A percentile compares a stretch with the other conserved stretches of the same genome.
These are phyloP conservation scores for Rhodosporidiobolus sp. DNA, from an alignment of 768 basidiomycete species.

Conservation along the genomic window DNA sequence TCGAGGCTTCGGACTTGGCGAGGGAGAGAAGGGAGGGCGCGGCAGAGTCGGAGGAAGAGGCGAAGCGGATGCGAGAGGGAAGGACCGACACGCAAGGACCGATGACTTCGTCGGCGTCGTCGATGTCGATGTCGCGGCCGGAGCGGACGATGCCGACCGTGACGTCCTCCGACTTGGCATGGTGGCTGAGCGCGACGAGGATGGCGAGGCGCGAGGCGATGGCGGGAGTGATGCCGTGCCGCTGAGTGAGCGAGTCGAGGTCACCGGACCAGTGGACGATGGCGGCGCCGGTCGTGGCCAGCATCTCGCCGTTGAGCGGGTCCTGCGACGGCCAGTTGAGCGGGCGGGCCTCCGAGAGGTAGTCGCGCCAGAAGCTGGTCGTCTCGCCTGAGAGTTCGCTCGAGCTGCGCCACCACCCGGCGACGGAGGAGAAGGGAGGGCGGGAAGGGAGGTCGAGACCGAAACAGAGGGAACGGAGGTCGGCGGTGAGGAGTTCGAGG, in stretches of 20 bases:
- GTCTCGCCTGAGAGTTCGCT: neutral
- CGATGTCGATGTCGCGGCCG: slow-evolving; percentile 35
- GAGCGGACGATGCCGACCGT: slow-evolving; percentile 36
- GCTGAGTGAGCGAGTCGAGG: slow-evolving; percentile 12
- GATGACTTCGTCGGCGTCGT: slow-evolving; percentile 34
- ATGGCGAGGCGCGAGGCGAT: slow-evolving; percentile 37
- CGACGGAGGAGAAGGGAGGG: slow-evolving; percentile 30
- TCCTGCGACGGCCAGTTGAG: slow-evolving; percentile 31
- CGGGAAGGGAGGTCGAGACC: slow-evolving; percentile 1
- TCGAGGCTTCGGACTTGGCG: slow-evolving; percentile 7
- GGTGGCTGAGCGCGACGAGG: slow-evolving; percentile 31
- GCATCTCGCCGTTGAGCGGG: slow-evolving; percentile 20
- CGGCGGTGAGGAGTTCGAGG: slow-evolving; percentile 37
- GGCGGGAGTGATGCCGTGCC: slow-evolving; percentile 35
- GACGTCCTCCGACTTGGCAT: slow-evolving; percentile 9
- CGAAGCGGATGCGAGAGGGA: slow-evolving; percentile 30
- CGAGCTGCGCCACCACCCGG: slow-evolving; percentile 28
- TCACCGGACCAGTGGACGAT: slow-evolving; percentile 29
- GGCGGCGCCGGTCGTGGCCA: slow-evolving; percentile 28
- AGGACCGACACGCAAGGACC: slow-evolving; percentile 40
- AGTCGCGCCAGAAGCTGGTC: slow-evolving; percentile 25
- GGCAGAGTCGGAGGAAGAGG: neutral
- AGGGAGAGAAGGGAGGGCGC: slow-evolving; percentile 22
- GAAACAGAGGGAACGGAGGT: slow-evolving; percentile 35
- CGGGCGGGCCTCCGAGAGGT: slow-evolving; percentile 19